Evolutionary conservation across 2,329 filamentous ascomycete species (phyloP), one percentile per base, ranked within the genome.

Genomic region (Fusarium irregulare): DNA sequence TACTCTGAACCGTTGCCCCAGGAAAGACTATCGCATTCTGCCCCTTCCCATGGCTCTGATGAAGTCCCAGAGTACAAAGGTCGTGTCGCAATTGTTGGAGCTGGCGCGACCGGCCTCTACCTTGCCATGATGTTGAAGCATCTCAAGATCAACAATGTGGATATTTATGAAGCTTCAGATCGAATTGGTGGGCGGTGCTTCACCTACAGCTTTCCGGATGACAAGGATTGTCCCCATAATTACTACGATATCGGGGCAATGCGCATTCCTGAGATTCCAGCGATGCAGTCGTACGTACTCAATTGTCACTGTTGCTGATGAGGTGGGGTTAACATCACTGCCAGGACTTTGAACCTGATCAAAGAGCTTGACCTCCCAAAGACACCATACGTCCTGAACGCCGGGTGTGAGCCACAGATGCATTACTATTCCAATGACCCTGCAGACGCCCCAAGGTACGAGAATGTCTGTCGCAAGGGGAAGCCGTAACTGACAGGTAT

Each of bases 171-270:
- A 14, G 68, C 68, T 2, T 70, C 63, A 0, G 37, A 57, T 2
- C n/a, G 66, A 8, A 50, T 71, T 1, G 66, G 68, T 4, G 66
- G 66, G 0, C 48, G 67, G 1, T 49, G 44, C 0, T 71, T 53
- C 1, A 71, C 68, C 0, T 59, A 68, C 18, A 12, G n/a, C 0
- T 70, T 71, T 30, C 34, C 50, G 0, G n/a, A 68, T 2, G 56
- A 65, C 7, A 27, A 37, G 1, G 32, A 57, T 6, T 64, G 51
- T 9, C 51, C 62, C 2, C 63, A 70, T 5, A 64, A 70, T 14
- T 71, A 70, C 14, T 71, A 71, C 7, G 68, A 71, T 3, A 56
- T 71, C 6, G 68, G 66, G 1, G 67, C 63, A 0, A 71, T 71
- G 66, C 67, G 68, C 3, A 70, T 70, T 1, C 68, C 68, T 0